These are phyloP conservation scores for Heritiera fomes DNA, from an alignment of 345 rosid species.

Conservation along the genomic window DNA sequence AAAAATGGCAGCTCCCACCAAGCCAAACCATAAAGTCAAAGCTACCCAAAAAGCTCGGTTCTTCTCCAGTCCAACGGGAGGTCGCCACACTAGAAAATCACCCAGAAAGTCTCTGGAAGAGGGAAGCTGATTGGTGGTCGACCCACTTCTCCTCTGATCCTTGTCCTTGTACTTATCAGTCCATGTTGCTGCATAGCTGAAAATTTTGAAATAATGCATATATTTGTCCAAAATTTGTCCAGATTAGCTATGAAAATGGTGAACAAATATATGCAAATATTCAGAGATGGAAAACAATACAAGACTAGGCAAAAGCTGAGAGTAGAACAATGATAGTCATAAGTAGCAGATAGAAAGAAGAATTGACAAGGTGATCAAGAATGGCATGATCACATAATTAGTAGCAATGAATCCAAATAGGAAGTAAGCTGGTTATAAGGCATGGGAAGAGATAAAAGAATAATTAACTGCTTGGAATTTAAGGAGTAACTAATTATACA, in stretches of 20 bases:
- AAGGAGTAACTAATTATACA: neutral
- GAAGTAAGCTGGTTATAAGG: neutral
- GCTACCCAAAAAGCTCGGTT: conserved; percentile 72
- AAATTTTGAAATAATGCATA: neutral
- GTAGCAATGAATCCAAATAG: neutral
- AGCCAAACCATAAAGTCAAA: conserved; percentile 74
- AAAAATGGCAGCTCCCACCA: conserved; percentile 84
- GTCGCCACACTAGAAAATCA: conserved; percentile 80
- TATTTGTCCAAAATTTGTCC: conserved; percentile 39
- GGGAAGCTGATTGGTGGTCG: conserved; percentile 69
- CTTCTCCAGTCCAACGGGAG: conserved; percentile 65
- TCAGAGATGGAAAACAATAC: neutral
- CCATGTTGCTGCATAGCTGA: conserved; percentile 93
- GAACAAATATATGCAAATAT: neutral
- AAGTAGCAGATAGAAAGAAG: neutral
- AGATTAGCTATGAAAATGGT: neutral
- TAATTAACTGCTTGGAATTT: too few species aligned
- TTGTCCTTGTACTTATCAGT: conserved; percentile 55
- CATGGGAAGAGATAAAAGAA: neutral
- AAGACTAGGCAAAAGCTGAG: neutral
- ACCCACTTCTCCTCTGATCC: conserved; percentile 45
- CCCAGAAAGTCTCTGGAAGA: conserved; percentile 66
- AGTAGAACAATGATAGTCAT: neutral
- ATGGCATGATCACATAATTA: neutral
- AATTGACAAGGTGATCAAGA: neutral